Percentiles rank a stretch among this genome's conserved stretches.
Evolutionary conservation across 768 basidiomycete genomes (phyloP).

Genomic region (Pleurotus citrinopileatus): DNA sequence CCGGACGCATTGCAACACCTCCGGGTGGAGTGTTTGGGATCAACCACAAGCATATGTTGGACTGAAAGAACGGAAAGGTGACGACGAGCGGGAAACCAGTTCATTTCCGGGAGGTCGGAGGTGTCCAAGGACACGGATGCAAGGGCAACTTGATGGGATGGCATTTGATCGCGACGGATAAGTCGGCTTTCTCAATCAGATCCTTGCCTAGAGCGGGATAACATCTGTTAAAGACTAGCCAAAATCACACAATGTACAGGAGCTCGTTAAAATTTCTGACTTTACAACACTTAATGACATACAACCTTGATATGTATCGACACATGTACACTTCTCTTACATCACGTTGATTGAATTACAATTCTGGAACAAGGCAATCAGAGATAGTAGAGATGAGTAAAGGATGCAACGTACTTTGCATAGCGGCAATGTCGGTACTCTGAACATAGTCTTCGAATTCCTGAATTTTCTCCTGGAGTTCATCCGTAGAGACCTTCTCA

Average conservation of each 20-base stretch:
- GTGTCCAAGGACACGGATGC: not conserved
- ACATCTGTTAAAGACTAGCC: not conserved
- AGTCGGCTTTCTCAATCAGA: not conserved
- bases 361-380: not conserved
- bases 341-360: constrained; percentile 11
- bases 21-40: not conserved
- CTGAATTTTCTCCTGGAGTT: constrained; percentile 86
- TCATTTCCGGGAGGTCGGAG: constrained; percentile 6
- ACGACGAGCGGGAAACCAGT: not conserved
- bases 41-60: not conserved
- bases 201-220: not conserved
- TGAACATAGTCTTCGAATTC: constrained; percentile 89
- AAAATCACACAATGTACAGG: not conserved
- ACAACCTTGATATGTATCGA: constrained; percentile 5
- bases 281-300: not conserved
- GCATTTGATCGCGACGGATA: constrained; percentile 3
- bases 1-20: not conserved
- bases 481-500: constrained; percentile 88
- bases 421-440: constrained; percentile 88
- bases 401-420: constrained; percentile 71
- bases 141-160: not conserved
- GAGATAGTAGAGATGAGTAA: not conserved
- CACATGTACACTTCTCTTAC: constrained; percentile 9
- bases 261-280: not conserved
- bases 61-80: not conserved